Base-by-base conservation (phyloP, 2,329 filamentous ascomycete genomes). In the Fusarium sp. region DNA sequence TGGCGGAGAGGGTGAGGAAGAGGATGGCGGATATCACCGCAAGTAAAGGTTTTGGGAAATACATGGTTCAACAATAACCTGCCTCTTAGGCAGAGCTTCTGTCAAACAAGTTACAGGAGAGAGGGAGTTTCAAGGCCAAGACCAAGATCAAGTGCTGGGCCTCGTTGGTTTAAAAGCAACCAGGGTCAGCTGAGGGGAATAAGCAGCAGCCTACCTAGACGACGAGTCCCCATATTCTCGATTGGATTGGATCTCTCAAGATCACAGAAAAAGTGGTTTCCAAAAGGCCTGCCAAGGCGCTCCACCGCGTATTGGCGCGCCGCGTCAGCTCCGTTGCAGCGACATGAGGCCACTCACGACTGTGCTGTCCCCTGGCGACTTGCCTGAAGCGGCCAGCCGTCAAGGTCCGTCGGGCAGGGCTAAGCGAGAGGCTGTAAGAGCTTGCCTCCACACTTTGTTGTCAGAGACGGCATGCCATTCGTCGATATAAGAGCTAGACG, bases 21-120 rank as follows among this genome's bases (percentile, higher is more conserved):
- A 47, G 42, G 33, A 54, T 29, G 33, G 60, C 42, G 45, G 60
- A 54, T 38, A 36, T 31, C n/a, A 63, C 60, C 33, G 60, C 60
- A 6, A 63, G 20, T 11, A 63, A 20, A 2, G 20, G 18, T 29
- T 40, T 54, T 31, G n/a, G 45, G 22, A 54, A 31, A 40, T 54
- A 47, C 60, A 63, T 63, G 16, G 9, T 38, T 27, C 25, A 36
- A 38, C 50, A 54, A 22, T 40, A 4, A n/a, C 31, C 20, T 54
- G 14, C 60, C 45, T 63, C 36, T n/a, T 20, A 18, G 45, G 22
- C 45, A 63, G 18, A 40, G 5, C 25, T 54, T 62, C 27, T 36
- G 45, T 56, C 22, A 18, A 56, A 29, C n/a, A n/a, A 35, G 25
- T 25, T 40, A 18, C 29, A 61, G 58, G 47, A 42, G n/a, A 35